Evolutionary conservation across 345 rosid species (phyloP), one percentile per base, ranked within the genome.

Genomic region (Aquilaria sinensis): DNA sequence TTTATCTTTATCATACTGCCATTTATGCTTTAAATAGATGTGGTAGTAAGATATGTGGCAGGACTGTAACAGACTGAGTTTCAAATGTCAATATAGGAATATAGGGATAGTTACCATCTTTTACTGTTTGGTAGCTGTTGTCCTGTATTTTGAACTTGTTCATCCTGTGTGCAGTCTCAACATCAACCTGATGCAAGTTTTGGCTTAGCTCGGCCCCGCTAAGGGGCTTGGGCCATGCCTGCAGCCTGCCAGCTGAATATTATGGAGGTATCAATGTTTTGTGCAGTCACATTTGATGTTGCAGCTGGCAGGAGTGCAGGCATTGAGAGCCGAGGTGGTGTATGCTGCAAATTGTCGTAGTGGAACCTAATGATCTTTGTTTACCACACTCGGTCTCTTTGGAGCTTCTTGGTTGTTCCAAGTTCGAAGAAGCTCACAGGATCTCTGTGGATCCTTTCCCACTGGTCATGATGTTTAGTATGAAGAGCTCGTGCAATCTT

Each of bases 161-260:
- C 8, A 5, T 37, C 8, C 33, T 2, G 51, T 70, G 2, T 80
- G 64, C 80, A 78, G 86, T 74, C 80, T 68, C 84, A 84, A 72
- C 96, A 81, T 68, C 96, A 81, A 74, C 75, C 79, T 70, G 89
- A 88, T 70, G 75, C 86, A 23, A 83, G 81, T 83, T 85, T 81
- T 78, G 96, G 86, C 73, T 80, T 85, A 70, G 92, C 96, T 80
- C 96, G 92, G 89, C 96, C 96, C 89, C 85, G 83, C 23, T 85
- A 87, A 88, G 91, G 96, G 88, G 89, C 87, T 76, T 75, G 89
- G 92, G 83, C 92, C 77, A 71, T 85, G 96, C 92, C 92, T 88
- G 96, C 92, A 78, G 80, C 78, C 77, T 67, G 77, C 82, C 82
- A 63, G 77, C 66, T 53, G 74, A 59, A 65, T 62, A 66, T 46